Percentiles rank a stretch among this genome's conserved stretches.
These are phyloP conservation scores for Ogataea ganodermae DNA, from an alignment of 805 yeast species.

Conservation along the genomic window DNA sequence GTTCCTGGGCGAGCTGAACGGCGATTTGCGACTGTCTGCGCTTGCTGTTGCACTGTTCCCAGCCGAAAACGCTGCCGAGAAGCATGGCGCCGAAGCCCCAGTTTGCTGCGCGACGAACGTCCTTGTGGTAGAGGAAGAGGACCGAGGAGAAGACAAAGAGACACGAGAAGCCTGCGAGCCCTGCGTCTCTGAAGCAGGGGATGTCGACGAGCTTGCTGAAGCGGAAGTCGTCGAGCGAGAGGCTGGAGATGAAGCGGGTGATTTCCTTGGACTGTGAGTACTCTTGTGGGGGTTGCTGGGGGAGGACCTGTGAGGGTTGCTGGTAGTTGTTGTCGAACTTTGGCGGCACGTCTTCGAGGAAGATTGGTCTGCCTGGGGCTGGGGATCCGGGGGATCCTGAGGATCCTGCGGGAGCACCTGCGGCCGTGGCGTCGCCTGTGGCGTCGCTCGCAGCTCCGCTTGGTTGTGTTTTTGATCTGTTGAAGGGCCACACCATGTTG, in stretches of 20 bases:
- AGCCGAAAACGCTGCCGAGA: conserved; percentile 78
- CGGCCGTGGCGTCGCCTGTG: too few relatives aligned
- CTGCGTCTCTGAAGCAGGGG: conserved; percentile 82
- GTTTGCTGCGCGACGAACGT: conserved; percentile 62
- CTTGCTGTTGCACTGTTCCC: conserved; percentile 88
- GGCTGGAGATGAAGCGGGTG: conserved; percentile 25
- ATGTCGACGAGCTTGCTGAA: conserved; percentile 53
- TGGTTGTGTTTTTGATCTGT: conserved; percentile 6
- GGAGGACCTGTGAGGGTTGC: conserved; percentile 16
- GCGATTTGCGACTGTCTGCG: conserved; percentile 66
- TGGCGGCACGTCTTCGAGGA: conserved; percentile 54
- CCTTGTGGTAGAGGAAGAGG: conserved; percentile 66
- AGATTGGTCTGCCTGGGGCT: conserved; percentile 30
- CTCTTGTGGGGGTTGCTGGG: conserved; percentile 25
- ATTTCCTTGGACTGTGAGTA: conserved; percentile 27
- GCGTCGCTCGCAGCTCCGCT: background rate
- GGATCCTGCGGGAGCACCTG: conserved; percentile 4
- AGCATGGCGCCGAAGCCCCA: conserved; percentile 84
- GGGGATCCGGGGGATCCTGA: conserved; percentile 7
- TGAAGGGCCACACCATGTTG: conserved; percentile 29
- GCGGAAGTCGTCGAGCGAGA: conserved; percentile 53
- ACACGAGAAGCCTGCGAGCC: conserved; percentile 70
- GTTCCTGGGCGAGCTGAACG: conserved; percentile 67
- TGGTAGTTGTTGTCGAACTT: conserved; percentile 35
- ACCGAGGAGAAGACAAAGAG: conserved; percentile 70